Evolutionary conservation across 768 basidiomycete species (phyloP), one percentile per base, ranked within the genome.

Genomic region (Hirschioporus abietinus): DNA sequence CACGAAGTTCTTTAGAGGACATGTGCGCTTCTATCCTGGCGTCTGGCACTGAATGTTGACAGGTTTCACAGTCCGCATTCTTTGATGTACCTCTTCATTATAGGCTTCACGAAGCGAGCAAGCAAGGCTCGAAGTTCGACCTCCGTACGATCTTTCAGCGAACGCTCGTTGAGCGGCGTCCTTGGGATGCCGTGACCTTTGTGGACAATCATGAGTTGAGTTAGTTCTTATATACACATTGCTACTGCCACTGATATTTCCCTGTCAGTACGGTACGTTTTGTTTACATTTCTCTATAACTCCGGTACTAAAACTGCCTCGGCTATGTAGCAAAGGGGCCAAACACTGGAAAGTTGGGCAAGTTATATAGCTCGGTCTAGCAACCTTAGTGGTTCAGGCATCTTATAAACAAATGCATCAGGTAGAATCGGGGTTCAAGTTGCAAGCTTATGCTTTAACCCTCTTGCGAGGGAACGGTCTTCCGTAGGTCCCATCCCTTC

Each of bases 61-160:
- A 24, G 23, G 10, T 4, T 58, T 64, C 67, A 35, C 75, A 96
- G 89, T 87, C 91, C 12, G 83, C 94, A 0, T 93, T 96, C 73
- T 97, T 97, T 70, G 95, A 97, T 73, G 92, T 93, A 7, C 93
- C 93, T 23, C 81, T 98, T 24, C 95, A 98, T 73, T 82, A 87
- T 77, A 93, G 92, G 70, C 89, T 96, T 72, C 82, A 89, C 72
- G 80, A 83, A 67, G 95, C 95, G 15, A 92, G 92, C 74, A 84
- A 86, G 68, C 79, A 79, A 18, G 83, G 88, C 34, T 80, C 82
- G 36, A 78, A 81, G 20, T 96, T 87, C 71, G 95, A 96, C 76
- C 81, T 98, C 60, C 80, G 93, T 68, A 84, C 74, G 35, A 88
- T 98, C 68, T 78, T 95, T 57, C 80, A 89, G 64, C 80, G 83